These are phyloP conservation scores for Geotrichum siamense DNA, from an alignment of 1,139 yeast species.

Conservation along the genomic window DNA sequence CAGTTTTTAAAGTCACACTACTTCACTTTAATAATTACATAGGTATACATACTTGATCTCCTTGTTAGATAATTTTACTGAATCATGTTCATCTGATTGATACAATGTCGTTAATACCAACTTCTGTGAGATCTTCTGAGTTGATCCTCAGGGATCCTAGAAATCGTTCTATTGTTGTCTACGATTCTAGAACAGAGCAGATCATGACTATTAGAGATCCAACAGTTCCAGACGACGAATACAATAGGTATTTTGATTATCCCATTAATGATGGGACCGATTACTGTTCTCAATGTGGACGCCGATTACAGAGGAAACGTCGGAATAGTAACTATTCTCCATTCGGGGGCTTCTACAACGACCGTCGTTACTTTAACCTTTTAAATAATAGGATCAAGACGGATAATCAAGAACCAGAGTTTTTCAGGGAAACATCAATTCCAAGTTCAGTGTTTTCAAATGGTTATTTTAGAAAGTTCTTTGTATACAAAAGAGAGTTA, in stretches of 20 bases:
- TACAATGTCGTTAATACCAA: constrained; percentile 1
- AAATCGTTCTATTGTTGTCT: neutral
- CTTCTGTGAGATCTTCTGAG: neutral
- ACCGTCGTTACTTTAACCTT: constrained; percentile 30
- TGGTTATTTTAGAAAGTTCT: constrained; percentile 66
- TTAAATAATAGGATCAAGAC: constrained; percentile 17
- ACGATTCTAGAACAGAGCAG: neutral
- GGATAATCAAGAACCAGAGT: neutral
- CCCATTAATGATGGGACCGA: neutral
- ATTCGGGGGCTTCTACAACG: constrained; percentile 15
- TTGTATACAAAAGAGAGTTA: constrained; percentile 44
- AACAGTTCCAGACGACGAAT: neutral
- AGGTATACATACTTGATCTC: too few species aligned
- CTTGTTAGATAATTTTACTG: too few species aligned
- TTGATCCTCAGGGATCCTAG: neutral
- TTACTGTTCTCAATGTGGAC: constrained; percentile 1
- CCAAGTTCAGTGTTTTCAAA: constrained; percentile 48
- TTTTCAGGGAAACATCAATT: constrained; percentile 18
- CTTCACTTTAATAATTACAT: too few species aligned
- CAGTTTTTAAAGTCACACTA: too few species aligned
- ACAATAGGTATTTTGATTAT: neutral
- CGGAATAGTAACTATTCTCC: neutral
- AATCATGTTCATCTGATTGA: too few species aligned
- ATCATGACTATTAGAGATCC: neutral
- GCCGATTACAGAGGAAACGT: neutral